Percentiles rank a stretch among this genome's conserved stretches.
Evolutionary conservation across 108 stramenopile genomes (phyloP).

Genomic region (Cyclotella atomus): DNA sequence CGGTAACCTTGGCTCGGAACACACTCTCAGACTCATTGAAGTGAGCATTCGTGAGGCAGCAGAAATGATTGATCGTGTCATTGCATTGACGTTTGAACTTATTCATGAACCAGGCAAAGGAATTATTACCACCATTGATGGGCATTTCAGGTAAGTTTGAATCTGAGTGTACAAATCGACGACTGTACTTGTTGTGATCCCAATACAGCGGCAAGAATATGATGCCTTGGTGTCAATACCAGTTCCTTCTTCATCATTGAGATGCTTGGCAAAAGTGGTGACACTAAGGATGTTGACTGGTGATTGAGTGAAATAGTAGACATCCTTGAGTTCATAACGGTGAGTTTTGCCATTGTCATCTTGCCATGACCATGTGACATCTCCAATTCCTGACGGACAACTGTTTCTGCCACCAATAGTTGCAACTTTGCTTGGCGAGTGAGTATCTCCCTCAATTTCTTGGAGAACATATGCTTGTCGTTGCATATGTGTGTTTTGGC

Average conservation of each 20-base stretch:
- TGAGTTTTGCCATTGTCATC: slow-evolving; percentile 13
- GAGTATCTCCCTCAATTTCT: not conserved
- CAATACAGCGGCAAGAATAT: slow-evolving; percentile 18
- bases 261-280: slow-evolving; percentile 3
- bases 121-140: not conserved
- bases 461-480: slow-evolving; percentile 4
- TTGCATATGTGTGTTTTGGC: slow-evolving; percentile 21
- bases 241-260: too few relatives aligned
- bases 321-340: not conserved
- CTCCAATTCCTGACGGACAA: slow-evolving; percentile 13
- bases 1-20: too few relatives aligned
- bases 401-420: slow-evolving; percentile 20
- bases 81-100: not conserved
- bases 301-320: slow-evolving; percentile 13
- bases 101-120: not conserved
- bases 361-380: slow-evolving; percentile 14
- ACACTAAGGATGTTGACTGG: slow-evolving; percentile 22
- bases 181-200: not conserved
- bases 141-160: slow-evolving; percentile 13
- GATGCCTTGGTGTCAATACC: not conserved
- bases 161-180: not conserved
- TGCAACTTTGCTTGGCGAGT: too few relatives aligned
- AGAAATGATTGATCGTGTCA: slow-evolving; percentile 1
- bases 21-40: too few relatives aligned
- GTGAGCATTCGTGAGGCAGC: not conserved